Conservation (phyloP, 1,284 basidiomycete species). For the Neonothopanus nambi region DNA sequence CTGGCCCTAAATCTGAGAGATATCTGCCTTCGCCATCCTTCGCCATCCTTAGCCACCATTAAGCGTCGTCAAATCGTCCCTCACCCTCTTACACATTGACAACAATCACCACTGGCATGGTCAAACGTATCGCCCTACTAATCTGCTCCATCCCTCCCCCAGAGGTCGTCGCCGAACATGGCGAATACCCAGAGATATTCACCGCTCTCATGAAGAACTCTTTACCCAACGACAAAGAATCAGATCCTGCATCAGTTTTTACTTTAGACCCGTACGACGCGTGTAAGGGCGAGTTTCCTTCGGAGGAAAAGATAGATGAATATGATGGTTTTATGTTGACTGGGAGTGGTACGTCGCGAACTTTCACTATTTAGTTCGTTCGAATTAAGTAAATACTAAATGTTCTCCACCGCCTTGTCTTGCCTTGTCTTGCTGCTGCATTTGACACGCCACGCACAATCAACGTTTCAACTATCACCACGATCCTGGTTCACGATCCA, state of each 20-base stretch:
- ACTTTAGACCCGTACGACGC: constrained; percentile 59
- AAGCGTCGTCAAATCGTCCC: too few species aligned
- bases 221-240: constrained; percentile 23
- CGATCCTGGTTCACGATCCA: too few species aligned
- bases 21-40: too few species aligned
- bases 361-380: background rate
- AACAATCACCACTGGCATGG: background rate
- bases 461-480: too few species aligned
- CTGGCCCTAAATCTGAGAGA: too few species aligned
- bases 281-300: constrained; percentile 56
- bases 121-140: constrained; percentile 50
- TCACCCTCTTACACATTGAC: too few species aligned
- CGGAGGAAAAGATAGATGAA: constrained; percentile 37
- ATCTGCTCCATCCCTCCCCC: constrained; percentile 57
- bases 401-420: too few species aligned
- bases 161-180: constrained; percentile 41
- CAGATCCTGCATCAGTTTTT: constrained; percentile 29
- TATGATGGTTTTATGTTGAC: constrained; percentile 67
- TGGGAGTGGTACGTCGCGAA: constrained; percentile 58
- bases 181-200: constrained; percentile 57
- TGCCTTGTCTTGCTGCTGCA: too few species aligned
- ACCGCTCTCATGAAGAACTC: constrained; percentile 37
- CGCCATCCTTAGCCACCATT: too few species aligned
- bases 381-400: too few species aligned
- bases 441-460: too few species aligned